Base-by-base conservation (phyloP, 2,329 filamentous ascomycete genomes). In the Teratosphaeriaceae sp. region DNA sequence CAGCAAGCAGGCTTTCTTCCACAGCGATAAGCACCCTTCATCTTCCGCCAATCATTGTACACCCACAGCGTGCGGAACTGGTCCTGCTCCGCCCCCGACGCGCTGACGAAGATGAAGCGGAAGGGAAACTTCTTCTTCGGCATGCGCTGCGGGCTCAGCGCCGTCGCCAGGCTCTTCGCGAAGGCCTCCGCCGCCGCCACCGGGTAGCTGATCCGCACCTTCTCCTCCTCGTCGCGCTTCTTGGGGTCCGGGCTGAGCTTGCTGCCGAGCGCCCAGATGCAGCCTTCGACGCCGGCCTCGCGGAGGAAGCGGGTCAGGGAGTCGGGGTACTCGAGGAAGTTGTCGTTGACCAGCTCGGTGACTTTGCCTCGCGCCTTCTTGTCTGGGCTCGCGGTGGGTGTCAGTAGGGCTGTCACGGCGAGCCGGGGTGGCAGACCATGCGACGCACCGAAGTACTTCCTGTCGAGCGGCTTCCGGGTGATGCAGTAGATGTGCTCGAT, bases 241-340 rank as follows among this genome's bases (percentile, higher is more conserved):
- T 53, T 50, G 12, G 22, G 11, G 19, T 42, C 40, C 15, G 40
- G 40, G 18, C 19, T 31, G 12, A 20, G 11, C 48, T 38, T 51
- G 5, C 54, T 52, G 36, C 61, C 62, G 2, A 64, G 44, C 6
- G 50, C 65, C 69, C 69, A 74, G 18, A 74, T 68, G 52, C 69
- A 73, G 6, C 63, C 69, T 43, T 69, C 64, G 4, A 68, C 66
- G 19, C 64, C 67, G 43, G 61, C 58, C 24, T 55, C 54, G 21
- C 51, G 47, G 4, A 73, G 55, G 18, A 66, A 58, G 11, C 57
- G 40, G 8, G 74, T 45, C 16, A 73, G 54, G 11, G 69, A 59
- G 0, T 66, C 61, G 1, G 76, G 68, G 51, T 75, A 80, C 1
- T 61, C 53, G 5, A 67, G 64, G 58, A 80, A 81, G 56, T 81